A percentile compares a stretch with the other conserved stretches of the same genome.
Conservation (phyloP, 768 basidiomycete species). For the Lanmaoa pseudosensibilis region DNA sequence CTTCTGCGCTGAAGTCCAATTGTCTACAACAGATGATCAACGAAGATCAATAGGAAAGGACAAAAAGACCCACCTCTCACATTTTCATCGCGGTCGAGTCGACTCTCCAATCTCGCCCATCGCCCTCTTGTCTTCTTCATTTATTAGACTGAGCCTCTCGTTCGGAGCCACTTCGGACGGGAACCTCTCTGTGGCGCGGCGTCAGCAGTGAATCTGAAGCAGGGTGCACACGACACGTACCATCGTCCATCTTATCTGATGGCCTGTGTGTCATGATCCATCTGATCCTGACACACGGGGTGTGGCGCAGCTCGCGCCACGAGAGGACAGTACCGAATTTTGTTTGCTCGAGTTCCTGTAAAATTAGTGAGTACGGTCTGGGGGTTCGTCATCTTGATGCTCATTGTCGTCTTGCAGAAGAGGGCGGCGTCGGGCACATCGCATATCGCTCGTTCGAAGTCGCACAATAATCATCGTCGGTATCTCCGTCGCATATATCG, state of each 20-base stretch:
- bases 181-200: neutral
- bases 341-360: neutral
- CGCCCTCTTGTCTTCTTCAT: neutral
- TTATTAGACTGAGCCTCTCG: constrained; percentile 2
- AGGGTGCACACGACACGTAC: neutral
- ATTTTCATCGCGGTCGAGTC: neutral
- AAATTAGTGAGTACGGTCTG: neutral
- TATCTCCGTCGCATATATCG: neutral
- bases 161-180: constrained; percentile 11
- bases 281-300: neutral
- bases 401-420: neutral
- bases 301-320: constrained; percentile 5
- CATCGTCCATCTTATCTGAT: constrained; percentile 5
- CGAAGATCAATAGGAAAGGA: no score
- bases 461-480: neutral
- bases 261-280: neutral
- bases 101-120: neutral
- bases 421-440: neutral
- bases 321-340: neutral
- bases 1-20: no score
- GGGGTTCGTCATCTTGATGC: neutral
- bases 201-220: neutral
- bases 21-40: neutral
- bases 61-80: neutral
- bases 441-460: neutral